Evolutionary conservation across 2,329 filamentous ascomycete species (phyloP), one percentile per base, ranked within the genome.

Genomic region (Zymoseptoria pseudotritici): DNA sequence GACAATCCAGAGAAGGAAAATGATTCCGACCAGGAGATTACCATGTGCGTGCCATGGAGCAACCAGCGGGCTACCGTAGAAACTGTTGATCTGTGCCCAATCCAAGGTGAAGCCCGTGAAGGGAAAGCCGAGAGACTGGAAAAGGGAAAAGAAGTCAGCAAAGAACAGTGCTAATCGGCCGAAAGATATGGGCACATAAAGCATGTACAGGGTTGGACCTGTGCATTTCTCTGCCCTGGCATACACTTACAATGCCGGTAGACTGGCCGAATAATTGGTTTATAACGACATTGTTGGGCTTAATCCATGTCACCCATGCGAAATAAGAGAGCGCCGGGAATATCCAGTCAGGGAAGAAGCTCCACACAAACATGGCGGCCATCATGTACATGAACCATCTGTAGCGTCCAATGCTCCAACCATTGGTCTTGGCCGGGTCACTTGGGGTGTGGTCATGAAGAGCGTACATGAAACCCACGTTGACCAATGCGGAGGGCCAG

Each of bases 241-340:
- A n/a, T n/a, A 46, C 17, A 46, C 36, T 13, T 46, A 46, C 36
- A 17, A 70, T 58, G 3, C 68, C 68, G 29, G 63, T 69, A 0
- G 59, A 58, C 42, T 65, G 62, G n/a, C 68, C 68, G 24, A 69
- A 69, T 2, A 70, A 58, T 52, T 66, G 63, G 29, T 65, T 65
- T 42, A 94, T 77, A 5, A 94, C 84, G 11, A 94, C 88, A 67
- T 87, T 94, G 67, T 90, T 85, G 0, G 91, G 91, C 8, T 89
- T 89, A 70, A 93, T 88, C 91, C 91, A 96, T 4, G 91, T 95
- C 59, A 95, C 79, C 63, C 94, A 87, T 71, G 86, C 94, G 79
- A 95, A 95, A 74, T 93, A 93, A 74, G 89, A 93, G 67, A 96
- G 80, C 1, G 89, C 90, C 4, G 91, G 91, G 78, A 93, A 86